Percentiles rank a stretch among this genome's conserved stretches.
phyloP scores from a whole-genome alignment of 441 rosid species.

The Pelargonium citronellum region DNA sequence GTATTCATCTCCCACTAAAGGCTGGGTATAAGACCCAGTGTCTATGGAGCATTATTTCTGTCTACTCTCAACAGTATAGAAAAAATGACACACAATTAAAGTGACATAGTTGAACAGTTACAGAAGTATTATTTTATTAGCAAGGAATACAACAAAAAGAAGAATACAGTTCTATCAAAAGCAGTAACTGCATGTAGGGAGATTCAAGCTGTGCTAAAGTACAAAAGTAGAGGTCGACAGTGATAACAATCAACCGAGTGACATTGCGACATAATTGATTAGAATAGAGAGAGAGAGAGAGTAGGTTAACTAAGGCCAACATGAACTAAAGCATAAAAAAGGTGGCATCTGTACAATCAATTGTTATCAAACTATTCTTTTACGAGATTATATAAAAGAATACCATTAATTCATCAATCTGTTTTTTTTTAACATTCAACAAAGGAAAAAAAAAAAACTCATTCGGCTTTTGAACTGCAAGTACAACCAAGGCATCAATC shows the following conservation, averaged over 20 bases:
- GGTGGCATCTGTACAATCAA: too few relatives aligned
- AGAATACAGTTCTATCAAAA: background rate
- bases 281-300: background rate
- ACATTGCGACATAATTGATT: background rate
- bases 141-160: background rate
- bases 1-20: too few relatives aligned
- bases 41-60: background rate
- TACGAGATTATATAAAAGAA: background rate
- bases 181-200: background rate
- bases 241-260: background rate
- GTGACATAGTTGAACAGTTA: background rate
- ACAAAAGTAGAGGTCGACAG: background rate
- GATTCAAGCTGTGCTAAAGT: background rate
- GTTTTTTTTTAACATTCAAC: background rate
- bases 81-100: background rate
- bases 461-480: background rate
- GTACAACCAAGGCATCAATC: conserved; percentile 3
- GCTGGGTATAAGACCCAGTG: background rate
- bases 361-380: background rate
- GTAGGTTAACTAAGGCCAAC: too few relatives aligned
- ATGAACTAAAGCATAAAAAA: too few relatives aligned
- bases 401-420: background rate
- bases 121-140: background rate
- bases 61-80: background rate
- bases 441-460: background rate